Evolutionary conservation across 441 rosid species (phyloP), one percentile per base, ranked within the genome.

Genomic region (Adansonia gregorii): DNA sequence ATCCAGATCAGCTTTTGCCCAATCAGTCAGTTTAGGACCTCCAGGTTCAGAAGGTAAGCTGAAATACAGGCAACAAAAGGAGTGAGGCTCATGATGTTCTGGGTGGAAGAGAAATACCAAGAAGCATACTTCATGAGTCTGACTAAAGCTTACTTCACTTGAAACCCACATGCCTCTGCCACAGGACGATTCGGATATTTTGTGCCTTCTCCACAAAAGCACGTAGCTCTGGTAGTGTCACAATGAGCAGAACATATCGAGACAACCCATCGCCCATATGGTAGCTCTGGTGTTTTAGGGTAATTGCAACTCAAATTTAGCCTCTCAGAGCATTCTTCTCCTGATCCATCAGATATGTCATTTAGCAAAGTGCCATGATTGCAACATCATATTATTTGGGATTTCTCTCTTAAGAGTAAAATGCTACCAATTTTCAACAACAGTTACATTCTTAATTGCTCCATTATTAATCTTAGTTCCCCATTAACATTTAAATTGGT

Each of bases 171-270:
- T 41, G 91, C 76, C 86, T 95, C 98, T 59, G 99, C 89, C 68
- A 79, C 89, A 22, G 97, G 99, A 73, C 98, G 95, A 77, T 88
- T 89, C 67, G 99, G 99, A 84, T 94, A 95, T 76, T 90, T 95
- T 71, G 98, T 92, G 87, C 97, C 97, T 87, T 91, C 97, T 82
- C 98, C 99, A 84, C 99, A 95, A 86, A 91, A 95, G 84, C 99
- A 95, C 95, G 89, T 91, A 76, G 99, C 97, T 83, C 94, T 88
- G 35, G 93, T 89, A 63, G 95, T 89, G 80, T 95, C 99, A 84
- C 99, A 95, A 69, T 92, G 80, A 68, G 89, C 88, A 74, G 98
- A 20, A 80, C 99, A 95, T 64, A 95, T 91, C 35, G 97, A 95
- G 76, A 95, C 97, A 86, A 91, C 94, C 97, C 97, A 92, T 81